Evolutionary conservation across 148 eudicot genomes (phyloP).

Genomic region (Rhododendron ovatum): DNA sequence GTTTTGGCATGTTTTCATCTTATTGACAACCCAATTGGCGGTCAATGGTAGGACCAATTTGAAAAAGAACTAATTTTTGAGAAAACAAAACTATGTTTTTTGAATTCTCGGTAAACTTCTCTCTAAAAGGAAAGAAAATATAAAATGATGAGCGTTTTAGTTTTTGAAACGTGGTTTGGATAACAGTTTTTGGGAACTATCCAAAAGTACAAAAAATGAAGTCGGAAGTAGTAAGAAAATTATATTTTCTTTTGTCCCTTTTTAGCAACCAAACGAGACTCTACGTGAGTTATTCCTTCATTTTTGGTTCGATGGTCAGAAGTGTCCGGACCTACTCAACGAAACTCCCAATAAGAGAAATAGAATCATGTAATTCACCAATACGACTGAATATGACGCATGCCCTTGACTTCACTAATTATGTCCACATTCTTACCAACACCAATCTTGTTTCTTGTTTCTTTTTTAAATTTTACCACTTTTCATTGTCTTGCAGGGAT

Average conservation of each 20-base stretch:
- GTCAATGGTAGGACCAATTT: background rate
- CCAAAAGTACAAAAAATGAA: too few species aligned
- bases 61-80: background rate
- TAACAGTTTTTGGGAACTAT: too few species aligned
- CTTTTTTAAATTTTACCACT: background rate
- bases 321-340: background rate
- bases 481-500: constrained; percentile 23
- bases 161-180: too few species aligned
- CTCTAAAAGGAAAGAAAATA: too few species aligned
- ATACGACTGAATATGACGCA: background rate
- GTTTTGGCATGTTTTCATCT: background rate
- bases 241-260: too few species aligned
- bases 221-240: background rate
- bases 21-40: background rate
- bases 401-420: background rate
- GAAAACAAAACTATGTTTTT: too few species aligned
- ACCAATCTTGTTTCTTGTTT: background rate
- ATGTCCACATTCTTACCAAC: background rate
- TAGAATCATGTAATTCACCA: too few species aligned
- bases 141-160: too few species aligned
- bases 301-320: too few species aligned
- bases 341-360: background rate
- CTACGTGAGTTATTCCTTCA: too few species aligned
- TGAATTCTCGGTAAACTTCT: too few species aligned
- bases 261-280: background rate